Evolutionary conservation across 148 eudicot genomes (phyloP).

Genomic region (Amaranthus hypochondriacus): DNA sequence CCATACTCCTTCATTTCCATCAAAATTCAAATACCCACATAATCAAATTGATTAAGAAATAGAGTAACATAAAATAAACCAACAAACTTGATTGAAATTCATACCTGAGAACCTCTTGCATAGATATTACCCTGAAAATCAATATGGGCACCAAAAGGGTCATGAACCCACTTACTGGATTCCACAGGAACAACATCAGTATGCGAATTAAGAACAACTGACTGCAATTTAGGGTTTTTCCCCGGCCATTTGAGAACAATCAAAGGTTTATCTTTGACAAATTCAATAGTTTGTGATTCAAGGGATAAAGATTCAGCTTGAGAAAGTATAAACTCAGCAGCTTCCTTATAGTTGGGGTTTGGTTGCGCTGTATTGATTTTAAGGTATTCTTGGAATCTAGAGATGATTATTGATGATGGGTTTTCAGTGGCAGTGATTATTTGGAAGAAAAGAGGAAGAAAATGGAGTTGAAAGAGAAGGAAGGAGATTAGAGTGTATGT

Average conservation of each 20-base stretch:
- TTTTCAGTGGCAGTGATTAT: not conserved
- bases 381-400: slow-evolving; percentile 82
- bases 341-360: slow-evolving; percentile 59
- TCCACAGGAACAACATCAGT: slow-evolving; percentile 92
- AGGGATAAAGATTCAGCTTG: slow-evolving; percentile 61
- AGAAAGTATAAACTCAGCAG: slow-evolving; percentile 58
- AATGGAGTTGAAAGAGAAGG: not conserved
- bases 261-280: slow-evolving; percentile 59
- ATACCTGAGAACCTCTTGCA: slow-evolving; percentile 76
- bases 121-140: slow-evolving; percentile 45
- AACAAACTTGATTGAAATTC: not conserved
- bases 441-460: slow-evolving; percentile 2
- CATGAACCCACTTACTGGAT: slow-evolving; percentile 53
- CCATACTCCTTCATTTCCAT: not conserved
- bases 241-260: slow-evolving; percentile 86
- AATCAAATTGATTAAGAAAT: not conserved
- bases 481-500: slow-evolving; percentile 2
- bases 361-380: slow-evolving; percentile 90
- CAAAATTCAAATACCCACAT: not conserved
- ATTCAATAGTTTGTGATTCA: slow-evolving; percentile 50
- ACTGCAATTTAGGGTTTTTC: slow-evolving; percentile 39
- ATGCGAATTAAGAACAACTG: slow-evolving; percentile 78
- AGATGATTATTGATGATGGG: slow-evolving; percentile 29
- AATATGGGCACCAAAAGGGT: slow-evolving; percentile 61
- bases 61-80: not conserved